Evolutionary conservation across 768 basidiomycete genomes (phyloP).

Genomic region (Pholiota conissans): DNA sequence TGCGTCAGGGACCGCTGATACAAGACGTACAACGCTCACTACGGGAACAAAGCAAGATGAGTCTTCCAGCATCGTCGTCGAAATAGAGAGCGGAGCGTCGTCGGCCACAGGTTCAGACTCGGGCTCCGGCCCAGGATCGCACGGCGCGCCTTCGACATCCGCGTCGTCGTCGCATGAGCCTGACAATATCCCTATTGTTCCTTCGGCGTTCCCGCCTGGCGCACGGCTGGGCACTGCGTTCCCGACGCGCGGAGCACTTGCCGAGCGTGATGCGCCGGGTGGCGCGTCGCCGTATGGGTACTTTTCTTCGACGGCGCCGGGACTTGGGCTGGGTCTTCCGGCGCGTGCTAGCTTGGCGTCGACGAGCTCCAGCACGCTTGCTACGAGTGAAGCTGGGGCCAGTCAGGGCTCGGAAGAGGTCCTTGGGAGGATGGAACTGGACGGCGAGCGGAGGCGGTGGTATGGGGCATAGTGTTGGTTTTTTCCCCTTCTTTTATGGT

Average conservation of each 20-base stretch:
- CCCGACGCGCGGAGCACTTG: neutral
- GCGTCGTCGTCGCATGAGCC: neutral
- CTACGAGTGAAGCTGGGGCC: constrained; percentile 21
- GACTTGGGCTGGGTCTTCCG: constrained; percentile 18
- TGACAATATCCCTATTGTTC: neutral
- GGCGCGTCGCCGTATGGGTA: constrained; percentile 3
- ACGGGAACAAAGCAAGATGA: too few relatives aligned
- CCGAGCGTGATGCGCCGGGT: neutral
- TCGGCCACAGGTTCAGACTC: neutral
- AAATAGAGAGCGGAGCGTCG: too few relatives aligned
- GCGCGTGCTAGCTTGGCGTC: constrained; percentile 21
- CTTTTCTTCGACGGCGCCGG: constrained; percentile 5
- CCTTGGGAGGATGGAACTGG: constrained; percentile 51
- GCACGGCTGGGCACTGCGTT: neutral
- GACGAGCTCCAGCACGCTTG: constrained; percentile 24
- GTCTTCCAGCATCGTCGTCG: neutral
- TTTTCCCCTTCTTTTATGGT: neutral
- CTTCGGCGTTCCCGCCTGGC: neutral
- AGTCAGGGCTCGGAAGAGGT: constrained; percentile 46
- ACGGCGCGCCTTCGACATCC: neutral
- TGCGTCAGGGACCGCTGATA: too few relatives aligned
- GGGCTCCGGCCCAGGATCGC: neutral
- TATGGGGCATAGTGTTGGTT: neutral
- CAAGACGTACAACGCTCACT: too few relatives aligned
- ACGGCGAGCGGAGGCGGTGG: constrained; percentile 22